phyloP scores from a whole-genome alignment of 2,329 filamentous ascomycete genomes.

The Cladosporium sp. region DNA sequence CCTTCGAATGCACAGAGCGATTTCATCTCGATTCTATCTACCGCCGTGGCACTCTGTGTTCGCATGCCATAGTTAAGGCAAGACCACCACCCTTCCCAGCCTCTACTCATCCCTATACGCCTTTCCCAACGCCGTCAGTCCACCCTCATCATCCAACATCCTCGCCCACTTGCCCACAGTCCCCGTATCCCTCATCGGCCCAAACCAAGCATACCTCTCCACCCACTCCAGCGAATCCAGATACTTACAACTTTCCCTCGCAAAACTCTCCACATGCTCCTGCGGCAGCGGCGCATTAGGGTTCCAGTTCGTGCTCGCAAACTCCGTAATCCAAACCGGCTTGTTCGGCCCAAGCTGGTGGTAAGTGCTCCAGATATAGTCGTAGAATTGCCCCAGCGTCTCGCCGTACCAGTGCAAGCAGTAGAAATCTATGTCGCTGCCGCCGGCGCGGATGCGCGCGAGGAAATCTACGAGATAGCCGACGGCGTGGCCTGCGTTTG shows the following conservation, averaged over 20 bases:
- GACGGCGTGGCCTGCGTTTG: conserved; percentile 25
- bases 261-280: conserved; percentile 29
- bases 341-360: conserved; percentile 24
- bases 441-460: conserved; percentile 18
- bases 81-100: too few species aligned
- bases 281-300: conserved; percentile 19
- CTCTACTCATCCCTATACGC: conserved; percentile 26
- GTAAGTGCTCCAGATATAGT: conserved; percentile 31
- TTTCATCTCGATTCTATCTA: too few species aligned
- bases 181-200: conserved; percentile 27
- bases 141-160: conserved; percentile 29
- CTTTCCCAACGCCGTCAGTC: conserved; percentile 28
- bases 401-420: conserved; percentile 31
- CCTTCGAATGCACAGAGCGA: too few species aligned
- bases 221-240: conserved; percentile 31
- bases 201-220: conserved; percentile 32
- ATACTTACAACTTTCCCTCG: conserved; percentile 25
- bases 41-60: too few species aligned
- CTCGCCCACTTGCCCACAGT: conserved; percentile 29
- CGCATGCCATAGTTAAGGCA: too few species aligned
- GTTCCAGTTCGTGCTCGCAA: conserved; percentile 31
- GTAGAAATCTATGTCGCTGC: conserved; percentile 29
- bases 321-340: conserved; percentile 33
- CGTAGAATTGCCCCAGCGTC: conserved; percentile 27
- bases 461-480: conserved; percentile 28